Base-by-base conservation (phyloP, 2,329 filamentous ascomycete genomes). In the Bipolaris oryzae region DNA sequence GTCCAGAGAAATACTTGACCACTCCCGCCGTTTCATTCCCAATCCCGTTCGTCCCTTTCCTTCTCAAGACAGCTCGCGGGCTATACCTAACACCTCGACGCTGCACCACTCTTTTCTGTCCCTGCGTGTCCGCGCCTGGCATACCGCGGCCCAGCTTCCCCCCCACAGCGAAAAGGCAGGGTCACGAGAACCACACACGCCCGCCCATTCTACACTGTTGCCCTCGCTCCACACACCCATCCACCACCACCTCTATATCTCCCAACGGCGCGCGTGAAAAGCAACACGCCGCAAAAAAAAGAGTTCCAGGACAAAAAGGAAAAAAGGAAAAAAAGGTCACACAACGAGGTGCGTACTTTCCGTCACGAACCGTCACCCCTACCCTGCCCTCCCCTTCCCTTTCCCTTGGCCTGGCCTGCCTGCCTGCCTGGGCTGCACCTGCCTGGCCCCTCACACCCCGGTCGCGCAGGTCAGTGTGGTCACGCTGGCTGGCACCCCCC, bases 41-140 rank as follows among this genome's bases (percentile, higher is more conserved):
- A 73, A 75, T 74, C 69, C 70, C 69, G 62, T 74, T 67, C 66
- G 65, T 70, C 68, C 67, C 71, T 75, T 77, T 76, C 72, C 74
- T 71, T 73, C 73, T 73, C 70, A 71, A 76, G 74, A 74, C 74
- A 74, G 67, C 69, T 71, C 57, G 64, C 45, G 55, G 55, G 44
- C 55, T 57, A 53, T 62, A 65, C 64, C 25, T 10, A 28, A 28
- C 70, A 68, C 61, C 42, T 31, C 42, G 16, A 23, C 28, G 42
- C 69, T 74, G 70, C 67, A 68, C 69, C 66, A 66, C 66, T 53
- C 57, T 61, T 58, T 64, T 64, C 54, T 62, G 56, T 58, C 46
- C 56, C 56, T 58, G 52, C 50, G 53, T 58, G 56, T 49, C 53
- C 46, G 45, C 16, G 51, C 60, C 56, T 58, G 57, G 62, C 57